Evolutionary conservation across 345 rosid genomes (phyloP).

Genomic region (Noccaea caerulescens): DNA sequence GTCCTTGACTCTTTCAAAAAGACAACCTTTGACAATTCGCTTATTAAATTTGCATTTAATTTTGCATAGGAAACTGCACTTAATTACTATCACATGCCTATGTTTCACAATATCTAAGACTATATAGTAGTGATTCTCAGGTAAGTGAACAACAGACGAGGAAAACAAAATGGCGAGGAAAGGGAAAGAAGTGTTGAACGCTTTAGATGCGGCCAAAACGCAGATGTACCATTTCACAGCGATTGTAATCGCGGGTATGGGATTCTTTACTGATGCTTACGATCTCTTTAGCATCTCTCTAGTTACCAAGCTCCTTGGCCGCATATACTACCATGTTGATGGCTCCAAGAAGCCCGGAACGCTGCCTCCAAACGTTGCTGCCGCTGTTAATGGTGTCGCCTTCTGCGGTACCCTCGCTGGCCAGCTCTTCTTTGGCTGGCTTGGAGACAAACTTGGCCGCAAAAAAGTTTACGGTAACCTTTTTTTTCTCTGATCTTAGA

Average conservation of each 20-base stretch:
- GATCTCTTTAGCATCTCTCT: constrained; percentile 53
- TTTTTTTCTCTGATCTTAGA: neutral
- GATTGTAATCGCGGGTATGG: constrained; percentile 52
- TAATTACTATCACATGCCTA: constrained; percentile 16
- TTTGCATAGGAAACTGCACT: constrained; percentile 11
- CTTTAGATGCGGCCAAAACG: constrained; percentile 53
- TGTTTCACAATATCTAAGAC: constrained; percentile 9
- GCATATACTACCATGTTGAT: constrained; percentile 48
- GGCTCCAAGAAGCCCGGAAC: constrained; percentile 45
- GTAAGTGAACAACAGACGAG: neutral
- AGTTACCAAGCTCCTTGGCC: constrained; percentile 51
- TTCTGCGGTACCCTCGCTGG: constrained; percentile 46
- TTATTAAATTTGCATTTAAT: neutral
- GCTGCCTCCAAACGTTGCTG: constrained; percentile 47
- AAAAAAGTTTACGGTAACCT: constrained; percentile 48
- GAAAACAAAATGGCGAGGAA: constrained; percentile 21
- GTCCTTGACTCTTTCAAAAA: constrained; percentile 9
- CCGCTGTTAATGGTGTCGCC: constrained; percentile 48
- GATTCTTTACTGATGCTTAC: constrained; percentile 53
- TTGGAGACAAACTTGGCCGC: constrained; percentile 53
- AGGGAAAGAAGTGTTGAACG: constrained; percentile 44
- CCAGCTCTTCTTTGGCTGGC: constrained; percentile 52
- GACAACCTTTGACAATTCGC: constrained; percentile 25
- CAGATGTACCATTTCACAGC: constrained; percentile 55
- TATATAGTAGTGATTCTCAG: constrained; percentile 13